These are phyloP conservation scores for Paramecium bursaria DNA, from an alignment of 73 alveolate genomes.

Conservation along the genomic window DNA sequence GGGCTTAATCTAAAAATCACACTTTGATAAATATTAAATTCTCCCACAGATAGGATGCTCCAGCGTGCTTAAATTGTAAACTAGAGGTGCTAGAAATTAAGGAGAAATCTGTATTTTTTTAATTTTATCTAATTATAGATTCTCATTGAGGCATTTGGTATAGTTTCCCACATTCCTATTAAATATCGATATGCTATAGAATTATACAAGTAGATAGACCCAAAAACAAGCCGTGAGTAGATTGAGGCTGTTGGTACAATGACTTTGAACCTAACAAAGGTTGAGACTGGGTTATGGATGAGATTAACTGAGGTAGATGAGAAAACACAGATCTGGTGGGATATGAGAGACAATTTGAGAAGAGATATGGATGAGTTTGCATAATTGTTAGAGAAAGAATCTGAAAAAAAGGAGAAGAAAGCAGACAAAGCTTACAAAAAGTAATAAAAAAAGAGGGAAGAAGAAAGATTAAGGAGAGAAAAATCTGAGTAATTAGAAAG, in stretches of 20 bases:
- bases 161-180: slow-evolving; percentile 48
- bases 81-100: slow-evolving; percentile 42
- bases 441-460: slow-evolving; percentile 27
- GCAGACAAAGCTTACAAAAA: slow-evolving; percentile 30
- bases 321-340: slow-evolving; percentile 60
- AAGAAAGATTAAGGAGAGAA: slow-evolving; percentile 9
- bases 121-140: background rate
- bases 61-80: slow-evolving; percentile 55
- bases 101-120: background rate
- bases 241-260: slow-evolving; percentile 53
- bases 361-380: slow-evolving; percentile 60
- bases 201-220: slow-evolving; percentile 10
- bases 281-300: slow-evolving; percentile 33
- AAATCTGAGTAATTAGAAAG: background rate
- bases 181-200: slow-evolving; percentile 48
- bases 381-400: slow-evolving; percentile 27
- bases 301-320: slow-evolving; percentile 58
- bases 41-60: slow-evolving; percentile 51
- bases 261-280: slow-evolving; percentile 44
- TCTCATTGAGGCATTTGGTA: slow-evolving; percentile 57
- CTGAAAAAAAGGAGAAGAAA: slow-evolving; percentile 47
- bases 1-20: slow-evolving; percentile 52
- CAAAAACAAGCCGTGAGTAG: slow-evolving; percentile 19
- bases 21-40: slow-evolving; percentile 40
- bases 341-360: slow-evolving; percentile 46